Base-by-base conservation (phyloP, 495 filamentous ascomycete genomes). In the Aspergillus affinis region DNA sequence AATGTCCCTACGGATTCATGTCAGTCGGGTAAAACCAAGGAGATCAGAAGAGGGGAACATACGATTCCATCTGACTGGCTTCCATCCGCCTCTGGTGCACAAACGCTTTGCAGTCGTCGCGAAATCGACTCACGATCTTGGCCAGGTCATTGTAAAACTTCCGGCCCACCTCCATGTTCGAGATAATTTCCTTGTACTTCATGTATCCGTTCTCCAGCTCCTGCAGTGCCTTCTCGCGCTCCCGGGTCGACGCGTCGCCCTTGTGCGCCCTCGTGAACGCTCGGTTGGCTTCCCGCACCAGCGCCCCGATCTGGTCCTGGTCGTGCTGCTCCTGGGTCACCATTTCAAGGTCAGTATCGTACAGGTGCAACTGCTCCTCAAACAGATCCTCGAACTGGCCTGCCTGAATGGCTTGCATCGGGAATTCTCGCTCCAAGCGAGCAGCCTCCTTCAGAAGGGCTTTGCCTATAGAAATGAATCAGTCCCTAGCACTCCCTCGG, bases 101-200 rank as follows among this genome's bases (percentile, higher is more conserved):
- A 75, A 94, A 97, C 9, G 79, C 83, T 64, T 88, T 87, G 36
- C 82, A 86, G 41, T 90, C 90, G 60, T 95, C 92, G 20, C 90
- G 81, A 62, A 91, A 91, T 23, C 88, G 80, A 10, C 80, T 85
- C 1, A 97, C 86, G 48, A 97, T 92, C 71, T 88, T 90, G 46
- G 86, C 89, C 2, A 98, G 82, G 66, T 97, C 93, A 68, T 98
- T 98, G 76, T 98, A 98, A 70, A 98, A 98, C 65, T 96, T 97
- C 47, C 93, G 76, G 1, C 91, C 94, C 0, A 88, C 89, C 56
- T 97, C 91, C 0, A 97, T 75, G 66, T 98, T 95, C 47, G 82
- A 89, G 47, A 95, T 85, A 55, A 97, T 88, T 71, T 98, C 93
- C 72, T 94, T 95, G 74, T 97, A 97, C 74, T 92, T 94, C 72